phyloP scores from a whole-genome alignment of 768 basidiomycete genomes.

The Neoboletus subvelutipes region DNA sequence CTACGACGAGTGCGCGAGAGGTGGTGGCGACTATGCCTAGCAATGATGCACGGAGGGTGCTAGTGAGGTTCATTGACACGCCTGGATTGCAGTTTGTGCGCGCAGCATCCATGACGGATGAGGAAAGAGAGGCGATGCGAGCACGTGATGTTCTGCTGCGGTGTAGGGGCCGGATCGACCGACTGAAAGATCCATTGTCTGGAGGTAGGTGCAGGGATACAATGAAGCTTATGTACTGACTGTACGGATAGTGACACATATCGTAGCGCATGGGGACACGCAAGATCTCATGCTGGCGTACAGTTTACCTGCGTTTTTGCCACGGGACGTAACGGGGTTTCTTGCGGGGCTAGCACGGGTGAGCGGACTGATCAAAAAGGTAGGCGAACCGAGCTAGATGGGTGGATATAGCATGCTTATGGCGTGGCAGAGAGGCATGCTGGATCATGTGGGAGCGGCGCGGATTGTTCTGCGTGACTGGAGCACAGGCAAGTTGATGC shows the following conservation, averaged over 20 bases:
- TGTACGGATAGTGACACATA: conserved; percentile 52
- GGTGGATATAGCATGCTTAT: conserved; percentile 9
- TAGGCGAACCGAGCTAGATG: conserved; percentile 26
- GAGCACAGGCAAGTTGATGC: conserved; percentile 69
- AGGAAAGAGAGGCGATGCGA: conserved; percentile 26
- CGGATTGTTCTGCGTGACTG: conserved; percentile 84
- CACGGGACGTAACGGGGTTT: conserved; percentile 69
- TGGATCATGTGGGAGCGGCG: conserved; percentile 73
- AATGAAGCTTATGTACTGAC: conserved; percentile 12
- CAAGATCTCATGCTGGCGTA: conserved; percentile 93
- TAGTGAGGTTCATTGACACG: conserved; percentile 78
- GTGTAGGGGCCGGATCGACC: conserved; percentile 78
- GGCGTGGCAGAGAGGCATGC: conserved; percentile 57
- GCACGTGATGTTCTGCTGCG: conserved; percentile 77
- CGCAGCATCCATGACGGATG: conserved; percentile 31
- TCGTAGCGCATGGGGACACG: conserved; percentile 63
- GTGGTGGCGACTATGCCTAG: conserved; percentile 49
- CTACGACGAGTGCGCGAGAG: conserved; percentile 73
- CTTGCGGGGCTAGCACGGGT: conserved; percentile 75
- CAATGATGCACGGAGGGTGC: conserved; percentile 31
- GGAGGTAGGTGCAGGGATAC: conserved; percentile 52
- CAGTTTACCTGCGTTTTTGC: conserved; percentile 74
- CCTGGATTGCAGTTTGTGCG: conserved; percentile 71
- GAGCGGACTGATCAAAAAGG: conserved; percentile 76
- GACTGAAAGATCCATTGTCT: conserved; percentile 74